These are phyloP conservation scores for Trypanosoma congolense DNA, from an alignment of 208 protist species.

Conservation along the genomic window DNA sequence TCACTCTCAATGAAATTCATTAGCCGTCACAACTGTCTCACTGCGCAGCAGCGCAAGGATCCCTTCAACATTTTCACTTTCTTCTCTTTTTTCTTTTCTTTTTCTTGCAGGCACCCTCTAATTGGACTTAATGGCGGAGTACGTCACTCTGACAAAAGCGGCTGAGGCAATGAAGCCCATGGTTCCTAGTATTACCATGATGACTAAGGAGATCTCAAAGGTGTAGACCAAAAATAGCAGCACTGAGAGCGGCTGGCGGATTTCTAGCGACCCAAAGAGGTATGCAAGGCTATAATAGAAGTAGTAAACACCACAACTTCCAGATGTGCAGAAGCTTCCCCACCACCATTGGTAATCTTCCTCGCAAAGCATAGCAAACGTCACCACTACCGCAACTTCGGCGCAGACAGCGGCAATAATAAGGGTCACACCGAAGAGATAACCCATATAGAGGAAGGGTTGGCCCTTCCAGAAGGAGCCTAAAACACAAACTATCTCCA, in stretches of 20 bases:
- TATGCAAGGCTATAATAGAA: conserved; percentile 93
- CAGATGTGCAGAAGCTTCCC: conserved; percentile 87
- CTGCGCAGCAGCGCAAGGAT: no score
- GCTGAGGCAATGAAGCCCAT: conserved; percentile 69
- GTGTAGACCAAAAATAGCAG: conserved; percentile 80
- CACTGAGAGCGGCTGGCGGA: conserved; percentile 48
- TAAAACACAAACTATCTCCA: conserved; percentile 97
- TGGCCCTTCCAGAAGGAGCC: conserved; percentile 88
- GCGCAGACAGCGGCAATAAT: conserved; percentile 92
- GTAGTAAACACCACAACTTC: conserved; percentile 79
- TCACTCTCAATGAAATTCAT: no score
- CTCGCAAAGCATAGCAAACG: conserved; percentile 93
- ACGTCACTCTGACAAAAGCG: conserved; percentile 73
- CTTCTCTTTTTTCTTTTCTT: neutral
- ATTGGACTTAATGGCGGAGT: conserved; percentile 58
- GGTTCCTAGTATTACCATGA: conserved; percentile 58
- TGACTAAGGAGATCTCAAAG: conserved; percentile 46
- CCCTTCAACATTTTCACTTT: neutral
- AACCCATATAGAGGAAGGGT: conserved; percentile 95
- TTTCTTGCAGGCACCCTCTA: conserved; percentile 6
- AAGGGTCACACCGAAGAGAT: conserved; percentile 91
- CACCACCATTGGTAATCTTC: conserved; percentile 99
- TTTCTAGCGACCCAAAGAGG: conserved; percentile 68
- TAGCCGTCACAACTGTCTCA: no score
- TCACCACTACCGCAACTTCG: conserved; percentile 96